Conservation (phyloP, 768 basidiomycete species). For the Kwoniella bestiolae region DNA sequence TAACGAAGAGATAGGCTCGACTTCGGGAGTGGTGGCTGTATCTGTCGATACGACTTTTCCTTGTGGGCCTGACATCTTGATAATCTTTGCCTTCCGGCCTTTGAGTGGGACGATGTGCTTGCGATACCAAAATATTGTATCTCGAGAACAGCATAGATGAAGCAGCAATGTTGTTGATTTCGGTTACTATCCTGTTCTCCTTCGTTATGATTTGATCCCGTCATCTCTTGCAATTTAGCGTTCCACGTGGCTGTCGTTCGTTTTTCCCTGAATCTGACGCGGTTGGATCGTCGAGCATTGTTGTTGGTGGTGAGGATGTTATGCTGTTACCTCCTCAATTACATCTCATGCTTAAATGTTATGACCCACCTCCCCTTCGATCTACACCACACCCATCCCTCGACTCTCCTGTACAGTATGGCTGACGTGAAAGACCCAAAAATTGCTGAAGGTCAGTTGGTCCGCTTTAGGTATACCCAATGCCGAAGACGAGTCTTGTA, state of each 20-base stretch:
- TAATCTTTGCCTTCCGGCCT: no score
- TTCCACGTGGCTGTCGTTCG: conserved; percentile 8
- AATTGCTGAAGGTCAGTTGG: conserved; percentile 70
- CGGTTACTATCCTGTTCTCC: background rate
- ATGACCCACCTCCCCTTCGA: background rate
- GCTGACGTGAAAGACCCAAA: conserved; percentile 76
- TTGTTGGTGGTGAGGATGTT: background rate
- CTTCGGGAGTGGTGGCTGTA: conserved; percentile 35
- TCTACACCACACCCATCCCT: background rate
- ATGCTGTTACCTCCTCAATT: background rate
- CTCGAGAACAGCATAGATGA: background rate
- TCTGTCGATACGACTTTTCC: conserved; percentile 3
- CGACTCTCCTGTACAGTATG: conserved; percentile 52
- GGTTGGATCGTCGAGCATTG: conserved; percentile 8
- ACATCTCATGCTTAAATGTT: background rate
- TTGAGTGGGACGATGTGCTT: background rate
- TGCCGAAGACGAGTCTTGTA: background rate
- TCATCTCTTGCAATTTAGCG: background rate
- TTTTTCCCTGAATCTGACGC: background rate
- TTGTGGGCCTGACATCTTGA: conserved; percentile 5
- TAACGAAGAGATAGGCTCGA: conserved; percentile 36
- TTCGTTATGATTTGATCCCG: background rate
- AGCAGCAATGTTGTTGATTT: background rate
- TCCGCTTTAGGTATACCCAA: no score
- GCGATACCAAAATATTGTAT: no score